phyloP scores from a whole-genome alignment of 768 basidiomycete species.

The Suillus weaverae region DNA sequence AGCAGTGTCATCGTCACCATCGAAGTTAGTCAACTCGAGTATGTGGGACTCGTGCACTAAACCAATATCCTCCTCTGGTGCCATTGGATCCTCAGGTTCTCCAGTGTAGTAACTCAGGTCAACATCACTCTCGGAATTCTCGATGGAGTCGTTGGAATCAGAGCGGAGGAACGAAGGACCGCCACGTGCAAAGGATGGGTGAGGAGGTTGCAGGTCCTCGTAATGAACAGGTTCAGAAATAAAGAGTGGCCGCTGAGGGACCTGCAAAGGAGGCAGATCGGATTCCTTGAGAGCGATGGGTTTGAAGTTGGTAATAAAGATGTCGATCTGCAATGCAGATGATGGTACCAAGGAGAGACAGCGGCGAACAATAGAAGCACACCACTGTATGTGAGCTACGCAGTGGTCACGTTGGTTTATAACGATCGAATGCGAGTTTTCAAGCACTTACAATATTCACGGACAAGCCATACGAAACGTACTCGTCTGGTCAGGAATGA shows the following conservation, averaged over 20 bases:
- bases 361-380: slow-evolving; percentile 61
- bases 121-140: slow-evolving; percentile 35
- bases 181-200: slow-evolving; percentile 27
- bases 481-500: slow-evolving; percentile 51
- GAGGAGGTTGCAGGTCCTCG: slow-evolving; percentile 38
- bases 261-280: slow-evolving; percentile 7
- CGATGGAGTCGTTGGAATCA: slow-evolving; percentile 27
- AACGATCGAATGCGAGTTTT: neutral
- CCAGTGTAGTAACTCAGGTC: slow-evolving; percentile 46
- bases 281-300: slow-evolving; percentile 22
- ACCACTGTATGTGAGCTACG: slow-evolving; percentile 75
- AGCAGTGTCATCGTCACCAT: slow-evolving; percentile 65
- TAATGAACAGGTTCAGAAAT: slow-evolving; percentile 4
- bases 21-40: slow-evolving; percentile 74
- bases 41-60: slow-evolving; percentile 48
- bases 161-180: slow-evolving; percentile 10
- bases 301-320: slow-evolving; percentile 68
- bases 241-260: slow-evolving; percentile 19
- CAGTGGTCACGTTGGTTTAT: neutral
- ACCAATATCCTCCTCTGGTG: slow-evolving; percentile 32
- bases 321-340: slow-evolving; percentile 58
- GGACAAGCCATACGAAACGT: slow-evolving; percentile 74
- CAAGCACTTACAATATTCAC: slow-evolving; percentile 64
- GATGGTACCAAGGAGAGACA: slow-evolving; percentile 57
- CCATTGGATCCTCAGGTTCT: slow-evolving; percentile 32